Evolutionary conservation across 257 asterid species (phyloP).

Genomic region (Leptodermis oblonga): DNA sequence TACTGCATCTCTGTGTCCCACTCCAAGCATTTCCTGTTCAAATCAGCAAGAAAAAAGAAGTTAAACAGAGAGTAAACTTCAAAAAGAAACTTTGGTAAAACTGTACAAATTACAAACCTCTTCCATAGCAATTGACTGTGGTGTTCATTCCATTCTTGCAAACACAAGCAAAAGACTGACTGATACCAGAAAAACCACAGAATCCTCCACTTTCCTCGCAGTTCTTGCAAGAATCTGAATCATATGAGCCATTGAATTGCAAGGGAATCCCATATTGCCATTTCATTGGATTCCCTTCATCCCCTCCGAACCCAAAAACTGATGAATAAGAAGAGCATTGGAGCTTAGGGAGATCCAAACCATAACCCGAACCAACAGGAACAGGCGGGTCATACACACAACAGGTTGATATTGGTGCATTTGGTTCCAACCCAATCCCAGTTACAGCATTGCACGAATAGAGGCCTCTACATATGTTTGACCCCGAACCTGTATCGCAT

Average conservation of each 20-base stretch:
- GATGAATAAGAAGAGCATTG: slow-evolving; percentile 68
- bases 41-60: slow-evolving; percentile 25
- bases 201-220: slow-evolving; percentile 70
- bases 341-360: slow-evolving; percentile 66
- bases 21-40: slow-evolving; percentile 48
- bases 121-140: slow-evolving; percentile 57
- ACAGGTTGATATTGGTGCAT: slow-evolving; percentile 50
- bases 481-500: slow-evolving; percentile 58
- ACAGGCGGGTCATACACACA: slow-evolving; percentile 51
- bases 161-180: slow-evolving; percentile 47
- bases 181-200: slow-evolving; percentile 53
- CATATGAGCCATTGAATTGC: slow-evolving; percentile 37
- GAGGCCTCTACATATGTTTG: slow-evolving; percentile 51
- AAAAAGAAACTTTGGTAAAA: neutral
- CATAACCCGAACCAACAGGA: slow-evolving; percentile 33
- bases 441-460: slow-evolving; percentile 48
- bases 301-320: slow-evolving; percentile 65
- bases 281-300: slow-evolving; percentile 67
- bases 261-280: slow-evolving; percentile 65
- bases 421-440: slow-evolving; percentile 60
- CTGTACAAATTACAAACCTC: slow-evolving; percentile 41
- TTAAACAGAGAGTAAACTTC: neutral
- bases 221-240: slow-evolving; percentile 39
- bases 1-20: slow-evolving; percentile 39
- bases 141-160: slow-evolving; percentile 55